Evolutionary conservation across 192 early-diverging fungal genomes (phyloP).

Genomic region (Helicostylum pulchrum): DNA sequence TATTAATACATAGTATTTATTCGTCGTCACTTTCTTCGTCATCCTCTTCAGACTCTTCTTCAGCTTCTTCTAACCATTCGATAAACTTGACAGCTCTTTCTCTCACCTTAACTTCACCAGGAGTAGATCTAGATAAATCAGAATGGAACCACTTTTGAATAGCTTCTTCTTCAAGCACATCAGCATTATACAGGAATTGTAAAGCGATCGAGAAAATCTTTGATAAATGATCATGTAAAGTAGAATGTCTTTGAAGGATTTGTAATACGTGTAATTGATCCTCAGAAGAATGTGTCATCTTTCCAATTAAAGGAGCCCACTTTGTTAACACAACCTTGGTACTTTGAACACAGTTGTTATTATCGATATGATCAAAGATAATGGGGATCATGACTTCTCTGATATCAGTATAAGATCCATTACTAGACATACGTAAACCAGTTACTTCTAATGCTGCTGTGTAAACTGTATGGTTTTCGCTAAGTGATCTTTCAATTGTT

Average conservation of each 20-base stretch:
- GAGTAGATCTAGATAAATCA: constrained; percentile 41
- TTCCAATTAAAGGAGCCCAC: constrained; percentile 70
- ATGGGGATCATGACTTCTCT: constrained; percentile 70
- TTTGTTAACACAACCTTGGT: constrained; percentile 45
- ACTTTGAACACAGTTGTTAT: constrained; percentile 40
- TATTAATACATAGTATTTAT: neutral
- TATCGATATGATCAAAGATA: constrained; percentile 63
- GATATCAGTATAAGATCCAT: constrained; percentile 78
- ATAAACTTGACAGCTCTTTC: constrained; percentile 65
- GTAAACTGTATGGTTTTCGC: constrained; percentile 70
- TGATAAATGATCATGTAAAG: constrained; percentile 35
- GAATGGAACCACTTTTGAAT: constrained; percentile 73
- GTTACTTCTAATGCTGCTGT: constrained; percentile 82
- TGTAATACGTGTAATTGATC: constrained; percentile 75
- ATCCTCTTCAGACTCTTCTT: constrained; percentile 62
- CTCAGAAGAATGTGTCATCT: constrained; percentile 58
- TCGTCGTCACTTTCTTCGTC: constrained; percentile 36
- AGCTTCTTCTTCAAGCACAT: constrained; percentile 80
- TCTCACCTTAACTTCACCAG: constrained; percentile 42
- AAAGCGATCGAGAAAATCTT: constrained; percentile 63
- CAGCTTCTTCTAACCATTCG: constrained; percentile 68
- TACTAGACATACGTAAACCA: constrained; percentile 81
- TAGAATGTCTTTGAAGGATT: constrained; percentile 55
- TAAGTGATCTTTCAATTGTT: constrained; percentile 80
- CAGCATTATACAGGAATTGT: constrained; percentile 69